Evolutionary conservation across 2,329 filamentous ascomycete genomes (phyloP).

Genomic region (Byssothecium circinans): DNA sequence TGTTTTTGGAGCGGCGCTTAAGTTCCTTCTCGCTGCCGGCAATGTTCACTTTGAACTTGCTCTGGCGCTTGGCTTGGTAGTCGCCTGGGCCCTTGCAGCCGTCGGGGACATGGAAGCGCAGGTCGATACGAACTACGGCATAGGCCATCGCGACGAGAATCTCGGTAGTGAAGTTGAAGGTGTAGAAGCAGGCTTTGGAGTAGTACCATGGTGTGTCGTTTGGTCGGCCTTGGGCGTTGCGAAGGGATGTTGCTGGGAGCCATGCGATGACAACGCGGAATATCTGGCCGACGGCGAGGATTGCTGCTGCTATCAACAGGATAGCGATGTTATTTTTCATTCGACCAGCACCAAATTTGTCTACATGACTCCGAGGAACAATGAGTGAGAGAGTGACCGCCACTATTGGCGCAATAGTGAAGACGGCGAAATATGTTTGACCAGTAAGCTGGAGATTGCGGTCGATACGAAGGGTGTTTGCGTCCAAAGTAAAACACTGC

Average conservation of each 20-base stretch:
- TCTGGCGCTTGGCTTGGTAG: conserved; percentile 19
- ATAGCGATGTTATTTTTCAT: conserved; percentile 69
- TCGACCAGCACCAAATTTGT: conserved; percentile 69
- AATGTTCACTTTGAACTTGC: conserved; percentile 23
- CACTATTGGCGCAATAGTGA: conserved; percentile 68
- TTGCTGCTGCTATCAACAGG: conserved; percentile 59
- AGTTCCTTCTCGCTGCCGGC: conserved; percentile 26
- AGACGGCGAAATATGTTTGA: conserved; percentile 63
- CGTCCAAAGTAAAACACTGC: conserved; percentile 66
- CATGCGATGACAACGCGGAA: conserved; percentile 68
- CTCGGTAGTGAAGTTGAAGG: conserved; percentile 77
- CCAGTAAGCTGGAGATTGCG: conserved; percentile 66
- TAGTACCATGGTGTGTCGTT: conserved; percentile 65
- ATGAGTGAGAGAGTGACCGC: conserved; percentile 55
- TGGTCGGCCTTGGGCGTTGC: conserved; percentile 49
- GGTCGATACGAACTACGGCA: conserved; percentile 69
- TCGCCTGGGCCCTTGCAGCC: conserved; percentile 57
- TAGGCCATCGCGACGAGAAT: conserved; percentile 69
- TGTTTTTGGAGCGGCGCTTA: conserved; percentile 9
- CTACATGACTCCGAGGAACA: conserved; percentile 43
- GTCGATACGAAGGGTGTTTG: conserved; percentile 54
- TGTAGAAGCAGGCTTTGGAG: conserved; percentile 73
- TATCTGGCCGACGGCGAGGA: conserved; percentile 67
- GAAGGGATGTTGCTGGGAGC: conserved; percentile 48
- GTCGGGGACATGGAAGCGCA: conserved; percentile 74